These are phyloP conservation scores for Stramenopiles sp. DNA, from an alignment of 352 stramenopile species.

Conservation along the genomic window DNA sequence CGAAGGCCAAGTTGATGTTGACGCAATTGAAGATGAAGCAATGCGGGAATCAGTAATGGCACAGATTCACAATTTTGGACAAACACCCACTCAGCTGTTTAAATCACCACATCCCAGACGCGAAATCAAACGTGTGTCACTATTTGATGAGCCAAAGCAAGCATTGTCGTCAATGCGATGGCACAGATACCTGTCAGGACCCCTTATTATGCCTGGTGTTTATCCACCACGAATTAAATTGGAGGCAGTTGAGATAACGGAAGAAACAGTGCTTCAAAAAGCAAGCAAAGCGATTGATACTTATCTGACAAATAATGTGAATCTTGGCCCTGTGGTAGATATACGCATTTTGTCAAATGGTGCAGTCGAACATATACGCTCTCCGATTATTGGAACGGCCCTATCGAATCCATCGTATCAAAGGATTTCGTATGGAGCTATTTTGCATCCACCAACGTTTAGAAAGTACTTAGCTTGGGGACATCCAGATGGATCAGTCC, in stretches of 20 bases:
- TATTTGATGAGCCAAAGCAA: neutral
- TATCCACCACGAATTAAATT: neutral
- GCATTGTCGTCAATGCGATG: neutral
- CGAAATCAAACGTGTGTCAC: neutral
- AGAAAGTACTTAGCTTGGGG: neutral
- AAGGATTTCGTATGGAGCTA: neutral
- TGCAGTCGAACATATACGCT: neutral
- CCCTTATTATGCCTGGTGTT: neutral
- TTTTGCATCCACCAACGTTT: neutral
- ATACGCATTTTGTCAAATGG: neutral
- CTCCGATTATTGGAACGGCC: neutral
- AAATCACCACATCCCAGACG: slow-evolving; percentile 24
- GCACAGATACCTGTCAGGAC: neutral
- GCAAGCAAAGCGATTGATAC: neutral
- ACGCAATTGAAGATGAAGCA: slow-evolving; percentile 39
- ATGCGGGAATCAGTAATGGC: slow-evolving; percentile 30
- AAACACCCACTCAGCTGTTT: slow-evolving; percentile 31
- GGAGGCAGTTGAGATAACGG: neutral
- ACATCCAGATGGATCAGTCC: neutral
- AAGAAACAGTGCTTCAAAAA: neutral
- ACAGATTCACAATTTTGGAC: slow-evolving; percentile 35
- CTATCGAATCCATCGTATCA: neutral
- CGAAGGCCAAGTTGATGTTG: slow-evolving; percentile 81
- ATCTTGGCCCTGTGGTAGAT: neutral
- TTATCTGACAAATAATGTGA: neutral